phyloP scores from a whole-genome alignment of 2,329 filamentous ascomycete species.

The Sphaerulina populicola region DNA sequence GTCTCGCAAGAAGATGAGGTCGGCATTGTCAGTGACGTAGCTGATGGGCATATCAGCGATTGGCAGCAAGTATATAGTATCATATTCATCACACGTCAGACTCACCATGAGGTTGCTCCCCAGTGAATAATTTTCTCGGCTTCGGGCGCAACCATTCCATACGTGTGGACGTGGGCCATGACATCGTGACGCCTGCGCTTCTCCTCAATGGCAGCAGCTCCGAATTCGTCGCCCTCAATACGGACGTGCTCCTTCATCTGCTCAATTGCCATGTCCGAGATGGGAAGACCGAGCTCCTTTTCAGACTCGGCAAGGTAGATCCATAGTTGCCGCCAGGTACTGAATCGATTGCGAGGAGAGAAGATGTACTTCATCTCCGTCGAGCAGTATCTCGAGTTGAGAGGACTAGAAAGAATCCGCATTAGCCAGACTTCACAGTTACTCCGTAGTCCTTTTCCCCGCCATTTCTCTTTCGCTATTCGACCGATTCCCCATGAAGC shows the following conservation, averaged over 20 bases:
- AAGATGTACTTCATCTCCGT: conserved; percentile 72
- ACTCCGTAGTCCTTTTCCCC: no score
- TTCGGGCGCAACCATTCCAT: conserved; percentile 62
- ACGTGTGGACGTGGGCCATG: conserved; percentile 54
- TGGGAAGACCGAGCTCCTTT: conserved; percentile 68
- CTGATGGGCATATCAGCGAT: conserved; percentile 7
- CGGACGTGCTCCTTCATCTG: conserved; percentile 41
- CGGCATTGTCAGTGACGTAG: conserved; percentile 65
- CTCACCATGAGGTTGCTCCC: conserved; percentile 52
- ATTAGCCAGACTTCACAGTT: conserved; percentile 9
- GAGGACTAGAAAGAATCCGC: conserved; percentile 50
- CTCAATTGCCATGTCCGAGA: conserved; percentile 54
- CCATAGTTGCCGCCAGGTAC: conserved; percentile 81
- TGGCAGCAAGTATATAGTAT: background rate
- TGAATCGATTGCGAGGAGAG: conserved; percentile 63
- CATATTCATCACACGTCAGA: background rate
- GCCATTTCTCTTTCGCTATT: no score
- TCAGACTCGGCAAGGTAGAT: conserved; percentile 73
- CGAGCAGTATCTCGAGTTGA: conserved; percentile 65
- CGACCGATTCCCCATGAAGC: no score
- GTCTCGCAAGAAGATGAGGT: conserved; percentile 67
- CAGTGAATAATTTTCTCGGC: conserved; percentile 79
- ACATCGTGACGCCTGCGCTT: conserved; percentile 39
- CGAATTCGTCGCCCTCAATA: conserved; percentile 44
- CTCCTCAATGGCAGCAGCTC: conserved; percentile 42